Evolutionary conservation across 371 early-diverging fungal species (phyloP), one percentile per base, ranked within the genome.

Genomic region (Mucor indicus): DNA sequence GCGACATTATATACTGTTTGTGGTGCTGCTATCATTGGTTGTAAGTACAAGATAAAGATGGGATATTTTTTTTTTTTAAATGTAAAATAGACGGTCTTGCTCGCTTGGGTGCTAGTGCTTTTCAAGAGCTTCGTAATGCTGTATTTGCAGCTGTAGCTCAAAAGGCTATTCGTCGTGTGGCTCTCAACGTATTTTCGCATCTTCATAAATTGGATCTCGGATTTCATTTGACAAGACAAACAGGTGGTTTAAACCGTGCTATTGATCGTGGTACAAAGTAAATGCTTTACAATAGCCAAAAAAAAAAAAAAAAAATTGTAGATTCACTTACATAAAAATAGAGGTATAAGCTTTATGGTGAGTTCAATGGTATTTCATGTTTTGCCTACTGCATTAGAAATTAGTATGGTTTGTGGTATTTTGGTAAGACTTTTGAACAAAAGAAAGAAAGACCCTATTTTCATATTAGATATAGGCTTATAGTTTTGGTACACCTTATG

Each of bases 251-350:
- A 25, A 89, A 89, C 38, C 80, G 98, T 11, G 95, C 98, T 17
- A 94, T 98, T 55, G 98, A 98, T 68, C 85, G 98, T 32, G 98
- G 98, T 51, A 96, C 96, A 43, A 98, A 96, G 86, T 85, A 76
- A 39, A 44, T 38, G 8, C 11, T 22, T n/a, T 19, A 2, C 8
- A 13, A 24, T 17, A 3, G 19, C 24, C 35, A 31, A 25, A 25
- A 29, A 27, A 27, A 30, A 17, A 40, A 32, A 25, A 5, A 25
- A 22, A 16, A 12, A 31, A 10, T 6, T 38, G 7, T 37, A 4
- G n/a, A 36, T 32, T 51, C 20, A 51, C 27, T 31, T 42, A 12
- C 38, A 29, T 44, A 44, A 25, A 8, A 23, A 44, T 58, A 85
- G 85, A 72, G 98, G 96, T 25, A 95, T 98, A 59, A 91, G 92